Conservation (phyloP, 2,329 filamentous ascomycete genomes). For the Fusarium sp. region DNA sequence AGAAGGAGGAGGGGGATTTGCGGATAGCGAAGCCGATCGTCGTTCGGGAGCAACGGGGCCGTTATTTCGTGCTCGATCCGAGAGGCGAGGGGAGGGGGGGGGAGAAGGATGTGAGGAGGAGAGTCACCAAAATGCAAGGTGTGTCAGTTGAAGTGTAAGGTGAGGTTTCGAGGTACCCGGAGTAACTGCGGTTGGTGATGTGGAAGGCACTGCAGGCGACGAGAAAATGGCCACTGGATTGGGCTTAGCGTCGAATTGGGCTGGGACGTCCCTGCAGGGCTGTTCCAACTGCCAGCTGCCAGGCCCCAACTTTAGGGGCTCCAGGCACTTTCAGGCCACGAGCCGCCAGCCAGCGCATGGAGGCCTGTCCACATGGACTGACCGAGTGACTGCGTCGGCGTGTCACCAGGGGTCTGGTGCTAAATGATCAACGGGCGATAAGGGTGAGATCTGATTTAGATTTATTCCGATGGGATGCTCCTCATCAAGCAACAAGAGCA, state of each 20-base stretch:
- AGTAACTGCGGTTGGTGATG: conserved; percentile 46
- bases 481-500: not conserved
- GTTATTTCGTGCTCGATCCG: conserved; percentile 19
- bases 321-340: conserved; percentile 9
- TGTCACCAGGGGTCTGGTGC: not conserved
- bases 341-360: not conserved
- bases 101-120: conserved; percentile 20
- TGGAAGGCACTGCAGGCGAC: conserved; percentile 34
- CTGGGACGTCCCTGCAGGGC: conserved; percentile 33
- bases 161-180: conserved; percentile 39
- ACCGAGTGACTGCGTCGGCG: conserved; percentile 37
- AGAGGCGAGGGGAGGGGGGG: conserved; percentile 18
- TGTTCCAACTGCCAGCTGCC: conserved; percentile 27
- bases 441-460: not conserved
- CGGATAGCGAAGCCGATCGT: conserved; percentile 23
- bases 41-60: conserved; percentile 12
- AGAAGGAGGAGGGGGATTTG: conserved; percentile 5
- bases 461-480: not conserved
- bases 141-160: conserved; percentile 40
- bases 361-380: conserved; percentile 5
- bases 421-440: conserved; percentile 1
- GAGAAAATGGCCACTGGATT: conserved; percentile 39
- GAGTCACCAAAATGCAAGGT: conserved; percentile 29
- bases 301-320: conserved; percentile 27
- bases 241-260: conserved; percentile 46